Percentiles rank a stretch among this genome's conserved stretches.
Conservation (phyloP, 352 stramenopile species). For the Aphanomyces stellatus region DNA sequence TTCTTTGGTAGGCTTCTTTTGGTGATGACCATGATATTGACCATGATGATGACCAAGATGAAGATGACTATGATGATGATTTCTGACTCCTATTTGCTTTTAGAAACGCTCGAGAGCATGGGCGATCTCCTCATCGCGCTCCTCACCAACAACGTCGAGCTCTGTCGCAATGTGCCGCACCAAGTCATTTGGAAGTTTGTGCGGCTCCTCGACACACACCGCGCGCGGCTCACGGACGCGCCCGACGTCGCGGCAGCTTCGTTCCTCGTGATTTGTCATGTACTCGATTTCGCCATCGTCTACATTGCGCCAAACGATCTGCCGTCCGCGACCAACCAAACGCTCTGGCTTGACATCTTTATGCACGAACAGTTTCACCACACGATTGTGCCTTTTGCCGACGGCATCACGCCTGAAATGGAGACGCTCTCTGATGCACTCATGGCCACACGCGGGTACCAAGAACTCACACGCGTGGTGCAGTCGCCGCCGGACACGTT, state of each 20-base stretch:
- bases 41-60: not conserved
- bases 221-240: not conserved
- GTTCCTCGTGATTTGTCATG: not conserved
- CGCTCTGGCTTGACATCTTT: not conserved
- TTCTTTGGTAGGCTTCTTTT: not conserved
- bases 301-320: conserved; percentile 6
- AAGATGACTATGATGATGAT: not conserved
- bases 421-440: not conserved
- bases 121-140: not conserved
- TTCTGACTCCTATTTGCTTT: not conserved
- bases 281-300: not conserved
- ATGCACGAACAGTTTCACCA: not conserved
- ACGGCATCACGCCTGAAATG: not conserved
- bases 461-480: not conserved
- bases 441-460: not conserved
- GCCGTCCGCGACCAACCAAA: not conserved
- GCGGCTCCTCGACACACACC: not conserved
- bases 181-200: not conserved
- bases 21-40: not conserved
- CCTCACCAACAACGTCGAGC: not conserved
- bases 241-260: not conserved
- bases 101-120: not conserved
- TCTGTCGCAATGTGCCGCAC: not conserved
- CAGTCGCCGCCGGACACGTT: not conserved
- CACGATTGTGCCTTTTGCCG: not conserved